These are phyloP conservation scores for Datisca glomerata DNA, from an alignment of 306 rosid species.

Conservation along the genomic window DNA sequence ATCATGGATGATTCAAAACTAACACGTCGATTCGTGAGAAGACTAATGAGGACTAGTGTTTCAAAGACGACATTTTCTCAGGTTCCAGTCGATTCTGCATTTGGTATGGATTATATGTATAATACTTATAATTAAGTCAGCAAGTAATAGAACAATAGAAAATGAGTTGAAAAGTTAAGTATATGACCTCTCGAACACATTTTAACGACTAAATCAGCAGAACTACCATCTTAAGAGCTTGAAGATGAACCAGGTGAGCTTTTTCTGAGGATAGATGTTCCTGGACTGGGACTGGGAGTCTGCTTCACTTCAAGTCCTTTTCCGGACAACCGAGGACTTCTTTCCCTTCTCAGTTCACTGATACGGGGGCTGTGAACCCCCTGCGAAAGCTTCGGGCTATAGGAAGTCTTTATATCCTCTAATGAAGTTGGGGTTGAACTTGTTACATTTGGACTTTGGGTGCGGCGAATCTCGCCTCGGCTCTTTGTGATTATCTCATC, in stretches of 20 bases:
- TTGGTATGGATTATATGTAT: too few relatives aligned
- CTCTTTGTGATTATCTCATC: slow-evolving; percentile 86
- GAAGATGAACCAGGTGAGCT: slow-evolving; percentile 22
- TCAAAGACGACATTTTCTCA: too few relatives aligned
- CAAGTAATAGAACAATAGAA: too few relatives aligned
- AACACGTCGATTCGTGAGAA: too few relatives aligned
- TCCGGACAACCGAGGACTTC: slow-evolving; percentile 24
- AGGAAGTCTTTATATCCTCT: slow-evolving; percentile 37
- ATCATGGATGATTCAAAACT: too few relatives aligned
- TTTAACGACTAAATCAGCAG: slow-evolving; percentile 17
- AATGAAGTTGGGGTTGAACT: slow-evolving; percentile 52
- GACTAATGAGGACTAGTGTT: too few relatives aligned
- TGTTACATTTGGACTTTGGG: slow-evolving; percentile 58
- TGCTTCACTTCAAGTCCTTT: slow-evolving; percentile 25
- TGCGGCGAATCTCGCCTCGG: slow-evolving; percentile 74
- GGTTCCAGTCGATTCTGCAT: too few relatives aligned
- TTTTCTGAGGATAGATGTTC: slow-evolving; percentile 32
- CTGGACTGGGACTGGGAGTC: slow-evolving; percentile 33
- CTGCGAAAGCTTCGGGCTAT: slow-evolving; percentile 37
- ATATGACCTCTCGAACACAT: slow-evolving; percentile 48
- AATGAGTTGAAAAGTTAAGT: slow-evolving; percentile 11
- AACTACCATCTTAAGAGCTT: slow-evolving; percentile 12
- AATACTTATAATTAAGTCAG: too few relatives aligned
- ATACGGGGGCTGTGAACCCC: slow-evolving; percentile 40
- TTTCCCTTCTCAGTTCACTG: slow-evolving; percentile 39